phyloP scores from a whole-genome alignment of 2,329 filamentous ascomycete genomes.

The Calonectria honghensis region DNA sequence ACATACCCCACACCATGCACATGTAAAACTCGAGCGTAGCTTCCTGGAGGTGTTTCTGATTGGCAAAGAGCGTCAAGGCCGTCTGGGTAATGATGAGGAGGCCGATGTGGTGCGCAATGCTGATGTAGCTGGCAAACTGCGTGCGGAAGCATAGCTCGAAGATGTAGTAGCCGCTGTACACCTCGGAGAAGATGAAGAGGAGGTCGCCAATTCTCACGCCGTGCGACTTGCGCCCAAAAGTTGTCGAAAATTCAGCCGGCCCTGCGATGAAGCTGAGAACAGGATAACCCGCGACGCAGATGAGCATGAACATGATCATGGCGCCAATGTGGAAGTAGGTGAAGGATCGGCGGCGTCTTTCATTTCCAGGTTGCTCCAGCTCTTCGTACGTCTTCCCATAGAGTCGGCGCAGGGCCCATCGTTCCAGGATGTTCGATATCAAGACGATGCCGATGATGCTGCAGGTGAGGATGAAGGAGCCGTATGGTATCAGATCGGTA shows the following conservation, averaged over 20 bases:
- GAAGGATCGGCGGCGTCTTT: conserved; percentile 1
- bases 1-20: conserved; percentile 23
- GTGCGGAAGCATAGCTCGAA: conserved; percentile 13
- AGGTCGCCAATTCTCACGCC: background rate
- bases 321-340: conserved; percentile 21
- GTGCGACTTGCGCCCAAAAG: background rate
- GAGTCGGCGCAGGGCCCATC: conserved; percentile 1
- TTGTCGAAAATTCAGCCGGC: background rate
- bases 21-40: conserved; percentile 18
- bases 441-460: conserved; percentile 15
- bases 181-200: background rate
- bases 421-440: conserved; percentile 10
- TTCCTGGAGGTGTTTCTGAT: background rate
- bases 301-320: conserved; percentile 8
- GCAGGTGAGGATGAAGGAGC: conserved; percentile 3
- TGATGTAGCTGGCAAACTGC: conserved; percentile 5
- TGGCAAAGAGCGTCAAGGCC: background rate
- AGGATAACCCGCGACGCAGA: background rate
- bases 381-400: background rate
- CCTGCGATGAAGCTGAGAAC: background rate
- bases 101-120: conserved; percentile 15
- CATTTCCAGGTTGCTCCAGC: background rate
- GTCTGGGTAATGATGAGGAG: conserved; percentile 3
- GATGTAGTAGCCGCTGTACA: conserved; percentile 12
- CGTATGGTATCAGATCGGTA: conserved; percentile 5